Evolutionary conservation across 768 basidiomycete genomes (phyloP).

Genomic region (Boletus subcaerulescens): DNA sequence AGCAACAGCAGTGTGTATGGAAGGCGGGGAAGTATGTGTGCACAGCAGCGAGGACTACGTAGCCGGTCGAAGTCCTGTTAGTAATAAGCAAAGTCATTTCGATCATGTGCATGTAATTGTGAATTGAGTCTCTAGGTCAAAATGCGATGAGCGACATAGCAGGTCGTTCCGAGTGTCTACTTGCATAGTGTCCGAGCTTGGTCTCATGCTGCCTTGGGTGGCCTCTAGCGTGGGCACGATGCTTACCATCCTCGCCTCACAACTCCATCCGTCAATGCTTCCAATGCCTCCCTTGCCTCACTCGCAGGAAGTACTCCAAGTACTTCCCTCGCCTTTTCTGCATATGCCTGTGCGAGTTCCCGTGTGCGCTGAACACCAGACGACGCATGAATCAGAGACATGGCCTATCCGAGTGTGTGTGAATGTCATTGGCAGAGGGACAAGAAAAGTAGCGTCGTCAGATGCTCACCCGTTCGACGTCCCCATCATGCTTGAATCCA

Average conservation of each 20-base stretch:
- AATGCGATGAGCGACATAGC: background rate
- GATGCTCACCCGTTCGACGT: slow-evolving; percentile 68
- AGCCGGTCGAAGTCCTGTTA: no score
- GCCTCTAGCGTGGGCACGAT: background rate
- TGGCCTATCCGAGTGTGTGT: slow-evolving; percentile 45
- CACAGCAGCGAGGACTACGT: no score
- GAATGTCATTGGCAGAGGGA: background rate
- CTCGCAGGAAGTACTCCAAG: slow-evolving; percentile 74
- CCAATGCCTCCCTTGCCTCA: slow-evolving; percentile 74
- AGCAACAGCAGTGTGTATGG: no score
- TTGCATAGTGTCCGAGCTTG: slow-evolving; percentile 2
- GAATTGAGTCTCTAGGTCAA: background rate
- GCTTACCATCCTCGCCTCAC: slow-evolving; percentile 53
- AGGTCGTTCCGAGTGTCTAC: background rate
- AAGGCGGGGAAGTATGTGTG: no score
- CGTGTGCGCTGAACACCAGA: slow-evolving; percentile 78
- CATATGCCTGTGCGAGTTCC: slow-evolving; percentile 71
- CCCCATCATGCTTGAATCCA: slow-evolving; percentile 72
- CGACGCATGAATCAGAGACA: slow-evolving; percentile 54
- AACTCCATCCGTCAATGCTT: slow-evolving; percentile 65
- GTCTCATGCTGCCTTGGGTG: background rate
- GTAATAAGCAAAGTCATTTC: background rate
- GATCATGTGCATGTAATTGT: background rate
- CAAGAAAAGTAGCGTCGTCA: background rate
- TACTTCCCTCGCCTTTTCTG: slow-evolving; percentile 69